phyloP scores from a whole-genome alignment of 805 yeast genomes.

The Starmerella vaccinii region DNA sequence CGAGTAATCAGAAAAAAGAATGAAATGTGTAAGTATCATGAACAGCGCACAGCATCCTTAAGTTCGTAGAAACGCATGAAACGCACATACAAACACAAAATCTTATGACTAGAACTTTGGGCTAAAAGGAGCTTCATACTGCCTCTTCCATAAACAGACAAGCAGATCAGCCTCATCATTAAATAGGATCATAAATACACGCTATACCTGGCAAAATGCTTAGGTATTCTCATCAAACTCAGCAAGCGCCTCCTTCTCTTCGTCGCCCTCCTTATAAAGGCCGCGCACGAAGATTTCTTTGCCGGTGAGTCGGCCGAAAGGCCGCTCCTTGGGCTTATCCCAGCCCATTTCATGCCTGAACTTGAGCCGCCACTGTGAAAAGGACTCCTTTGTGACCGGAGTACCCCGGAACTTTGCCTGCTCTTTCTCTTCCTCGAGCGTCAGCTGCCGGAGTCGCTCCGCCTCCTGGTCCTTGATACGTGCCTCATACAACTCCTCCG shows the following conservation, averaged over 20 bases:
- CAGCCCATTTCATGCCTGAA: conserved; percentile 67
- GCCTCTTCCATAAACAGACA: no score
- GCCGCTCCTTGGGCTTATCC: conserved; percentile 46
- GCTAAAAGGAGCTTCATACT: not conserved
- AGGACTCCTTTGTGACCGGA: conserved; percentile 72
- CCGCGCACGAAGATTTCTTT: conserved; percentile 84
- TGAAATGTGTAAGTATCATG: not conserved
- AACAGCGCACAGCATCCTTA: no score
- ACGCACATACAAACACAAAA: not conserved
- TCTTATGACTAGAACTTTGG: no score
- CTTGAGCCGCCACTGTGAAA: conserved; percentile 54
- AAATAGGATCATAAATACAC: not conserved
- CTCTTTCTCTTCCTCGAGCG: conserved; percentile 65
- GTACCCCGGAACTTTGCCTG: conserved; percentile 89
- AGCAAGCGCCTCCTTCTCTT: conserved; percentile 32
- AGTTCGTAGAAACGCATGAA: no score
- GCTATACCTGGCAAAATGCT: no score
- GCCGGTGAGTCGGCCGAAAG: conserved; percentile 74
- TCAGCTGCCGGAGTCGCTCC: conserved; percentile 46
- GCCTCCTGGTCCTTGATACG: conserved; percentile 47
- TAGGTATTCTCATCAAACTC: not conserved
- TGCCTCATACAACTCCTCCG: conserved; percentile 56
- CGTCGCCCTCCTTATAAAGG: conserved; percentile 61
- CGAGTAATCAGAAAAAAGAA: not conserved
- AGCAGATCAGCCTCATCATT: no score